A percentile compares a stretch with the other conserved stretches of the same genome.
Evolutionary conservation across 306 rosid genomes (phyloP).

Genomic region (Quercus alba): DNA sequence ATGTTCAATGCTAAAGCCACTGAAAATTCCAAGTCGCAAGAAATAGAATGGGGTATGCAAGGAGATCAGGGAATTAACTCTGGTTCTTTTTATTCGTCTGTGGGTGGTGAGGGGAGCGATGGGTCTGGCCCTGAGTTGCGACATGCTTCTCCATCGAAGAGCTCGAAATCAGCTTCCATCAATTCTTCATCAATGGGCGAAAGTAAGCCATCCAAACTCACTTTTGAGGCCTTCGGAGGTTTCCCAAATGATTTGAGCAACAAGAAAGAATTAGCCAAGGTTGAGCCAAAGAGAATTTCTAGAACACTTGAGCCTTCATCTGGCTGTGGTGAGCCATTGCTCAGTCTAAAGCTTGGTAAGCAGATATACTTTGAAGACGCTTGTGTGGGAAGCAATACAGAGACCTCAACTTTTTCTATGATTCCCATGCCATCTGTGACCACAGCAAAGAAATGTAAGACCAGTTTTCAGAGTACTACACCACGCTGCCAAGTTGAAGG

Average conservation of each 20-base stretch:
- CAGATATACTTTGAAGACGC: constrained; percentile 73
- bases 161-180: constrained; percentile 71
- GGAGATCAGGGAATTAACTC: constrained; percentile 53
- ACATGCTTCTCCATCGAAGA: constrained; percentile 50
- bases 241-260: constrained; percentile 43
- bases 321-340: constrained; percentile 76
- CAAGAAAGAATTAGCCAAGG: constrained; percentile 46
- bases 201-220: constrained; percentile 57
- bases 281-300: constrained; percentile 41
- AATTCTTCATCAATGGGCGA: constrained; percentile 69
- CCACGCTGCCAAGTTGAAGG: constrained; percentile 89
- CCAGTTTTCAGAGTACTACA: constrained; percentile 34
- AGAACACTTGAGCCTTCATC: constrained; percentile 48
- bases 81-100: constrained; percentile 50
- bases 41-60: constrained; percentile 47
- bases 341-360: constrained; percentile 87
- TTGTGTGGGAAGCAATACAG: constrained; percentile 43
- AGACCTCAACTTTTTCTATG: constrained; percentile 37
- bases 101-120: constrained; percentile 41
- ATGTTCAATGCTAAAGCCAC: constrained; percentile 49
- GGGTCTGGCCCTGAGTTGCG: constrained; percentile 50
- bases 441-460: constrained; percentile 47
- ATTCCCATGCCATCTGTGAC: constrained; percentile 31
- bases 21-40: constrained; percentile 53
- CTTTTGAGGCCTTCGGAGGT: constrained; percentile 46